Evolutionary conservation across 1,284 basidiomycete genomes (phyloP).

Genomic region (Boletus mariae): DNA sequence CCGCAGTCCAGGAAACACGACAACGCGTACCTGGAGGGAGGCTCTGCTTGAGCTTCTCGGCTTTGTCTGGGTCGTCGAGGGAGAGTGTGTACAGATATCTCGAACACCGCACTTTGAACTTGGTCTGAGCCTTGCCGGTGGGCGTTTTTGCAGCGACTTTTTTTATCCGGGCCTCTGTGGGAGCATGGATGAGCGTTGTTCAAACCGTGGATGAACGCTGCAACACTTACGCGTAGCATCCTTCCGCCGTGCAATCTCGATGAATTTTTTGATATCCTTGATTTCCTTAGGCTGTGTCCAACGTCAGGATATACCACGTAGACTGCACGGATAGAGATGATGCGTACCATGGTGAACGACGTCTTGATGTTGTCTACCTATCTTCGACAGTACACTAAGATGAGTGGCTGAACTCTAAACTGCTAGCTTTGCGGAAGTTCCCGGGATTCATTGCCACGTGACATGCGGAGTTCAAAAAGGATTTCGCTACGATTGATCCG

Average conservation of each 20-base stretch:
- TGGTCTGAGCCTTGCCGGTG: conserved; percentile 81
- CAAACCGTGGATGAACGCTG: conserved; percentile 11
- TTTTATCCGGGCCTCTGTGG: conserved; percentile 90
- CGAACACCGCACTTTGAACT: conserved; percentile 99
- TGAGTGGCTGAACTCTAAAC: conserved; percentile 33
- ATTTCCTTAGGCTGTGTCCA: conserved; percentile 88
- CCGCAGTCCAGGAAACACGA: neutral
- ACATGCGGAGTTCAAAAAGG: too few species aligned
- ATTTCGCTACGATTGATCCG: too few species aligned
- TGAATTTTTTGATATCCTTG: conserved; percentile 98
- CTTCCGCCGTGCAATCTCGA: conserved; percentile 92
- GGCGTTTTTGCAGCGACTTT: conserved; percentile 73
- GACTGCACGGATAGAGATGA: neutral
- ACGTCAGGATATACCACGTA: conserved; percentile 3
- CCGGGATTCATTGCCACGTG: conserved; percentile 1
- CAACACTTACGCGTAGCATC: conserved; percentile 64
- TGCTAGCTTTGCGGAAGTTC: conserved; percentile 26
- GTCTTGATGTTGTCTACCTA: neutral
- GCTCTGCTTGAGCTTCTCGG: conserved; percentile 95
- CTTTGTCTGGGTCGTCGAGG: conserved; percentile 96
- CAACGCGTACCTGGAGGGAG: conserved; percentile 82
- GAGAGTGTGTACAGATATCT: conserved; percentile 97
- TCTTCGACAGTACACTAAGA: neutral
- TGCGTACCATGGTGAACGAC: conserved; percentile 26
- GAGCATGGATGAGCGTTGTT: conserved; percentile 4